Conservation (phyloP, 371 early-diverging fungal species). For the Mucor plumbeus region DNA sequence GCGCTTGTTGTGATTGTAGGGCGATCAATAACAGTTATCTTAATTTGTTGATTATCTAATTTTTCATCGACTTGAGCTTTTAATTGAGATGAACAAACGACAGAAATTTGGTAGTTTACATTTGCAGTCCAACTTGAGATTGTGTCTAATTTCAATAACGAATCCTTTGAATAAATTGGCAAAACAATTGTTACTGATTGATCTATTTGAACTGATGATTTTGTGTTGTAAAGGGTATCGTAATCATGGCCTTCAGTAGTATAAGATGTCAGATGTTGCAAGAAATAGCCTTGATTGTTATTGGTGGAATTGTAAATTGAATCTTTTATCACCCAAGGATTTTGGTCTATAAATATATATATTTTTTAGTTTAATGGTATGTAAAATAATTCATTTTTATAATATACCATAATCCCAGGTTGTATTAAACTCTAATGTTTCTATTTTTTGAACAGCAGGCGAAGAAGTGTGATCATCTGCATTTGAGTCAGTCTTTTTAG, state of each 20-base stretch:
- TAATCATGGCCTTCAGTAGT: slow-evolving; percentile 24
- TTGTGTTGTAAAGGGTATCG: slow-evolving; percentile 7
- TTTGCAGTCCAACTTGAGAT: slow-evolving; percentile 12
- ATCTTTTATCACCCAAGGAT: slow-evolving; percentile 26
- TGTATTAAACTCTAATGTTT: slow-evolving; percentile 16
- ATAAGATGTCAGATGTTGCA: slow-evolving; percentile 22
- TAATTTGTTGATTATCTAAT: slow-evolving; percentile 1
- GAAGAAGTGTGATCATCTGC: slow-evolving; percentile 13
- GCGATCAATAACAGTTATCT: slow-evolving; percentile 14
- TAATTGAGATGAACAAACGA: slow-evolving; percentile 18
- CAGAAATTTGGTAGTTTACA: slow-evolving; percentile 7
- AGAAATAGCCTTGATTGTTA: background rate
- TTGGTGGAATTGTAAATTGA: slow-evolving; percentile 22
- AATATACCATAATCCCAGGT: slow-evolving; percentile 26
- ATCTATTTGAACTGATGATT: background rate
- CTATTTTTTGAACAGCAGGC: background rate
- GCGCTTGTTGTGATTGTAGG: slow-evolving; percentile 6
- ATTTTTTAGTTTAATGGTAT: background rate
- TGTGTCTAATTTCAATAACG: slow-evolving; percentile 15
- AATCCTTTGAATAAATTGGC: slow-evolving; percentile 24
- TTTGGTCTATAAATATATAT: slow-evolving; percentile 8
- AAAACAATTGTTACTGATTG: slow-evolving; percentile 19
- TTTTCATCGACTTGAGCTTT: slow-evolving; percentile 16
- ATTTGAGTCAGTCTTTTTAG: slow-evolving; percentile 1
- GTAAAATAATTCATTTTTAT: background rate